A percentile compares a stretch with the other conserved stretches of the same genome.
Conservation (phyloP, 257 asterid species). For the Gentiana straminea region DNA sequence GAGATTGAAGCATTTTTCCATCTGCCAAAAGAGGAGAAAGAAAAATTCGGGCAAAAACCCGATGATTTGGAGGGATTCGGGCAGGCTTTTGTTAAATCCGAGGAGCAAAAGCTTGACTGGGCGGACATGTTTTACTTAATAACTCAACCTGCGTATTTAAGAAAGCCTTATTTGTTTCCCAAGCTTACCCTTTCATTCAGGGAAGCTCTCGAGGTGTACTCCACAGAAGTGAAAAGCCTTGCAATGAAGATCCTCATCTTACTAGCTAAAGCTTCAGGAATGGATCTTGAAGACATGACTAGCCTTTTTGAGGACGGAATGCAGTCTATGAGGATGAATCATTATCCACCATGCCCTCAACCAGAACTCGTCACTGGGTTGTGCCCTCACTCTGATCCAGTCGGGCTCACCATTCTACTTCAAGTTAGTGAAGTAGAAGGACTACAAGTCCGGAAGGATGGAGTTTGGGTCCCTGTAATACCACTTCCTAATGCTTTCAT, state of each 20-base stretch:
- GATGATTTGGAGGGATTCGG: slow-evolving; percentile 20
- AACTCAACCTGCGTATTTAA: too few species aligned
- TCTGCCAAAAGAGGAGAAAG: slow-evolving; percentile 22
- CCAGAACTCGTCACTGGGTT: slow-evolving; percentile 24
- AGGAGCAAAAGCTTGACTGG: slow-evolving; percentile 29
- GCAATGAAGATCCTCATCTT: slow-evolving; percentile 27
- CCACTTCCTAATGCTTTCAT: slow-evolving; percentile 22
- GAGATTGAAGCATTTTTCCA: slow-evolving; percentile 19
- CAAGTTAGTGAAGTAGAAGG: slow-evolving; percentile 23
- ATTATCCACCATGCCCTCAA: slow-evolving; percentile 18
- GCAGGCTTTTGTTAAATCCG: slow-evolving; percentile 23
- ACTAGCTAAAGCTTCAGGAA: slow-evolving; percentile 31
- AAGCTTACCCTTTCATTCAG: slow-evolving; percentile 11
- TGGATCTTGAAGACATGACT: slow-evolving; percentile 28
- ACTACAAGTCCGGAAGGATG: slow-evolving; percentile 18
- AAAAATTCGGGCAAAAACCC: slow-evolving; percentile 15
- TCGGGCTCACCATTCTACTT: slow-evolving; percentile 19
- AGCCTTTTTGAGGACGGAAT: slow-evolving; percentile 11
- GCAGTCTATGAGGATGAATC: slow-evolving; percentile 26
- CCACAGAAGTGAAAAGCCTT: slow-evolving; percentile 23
- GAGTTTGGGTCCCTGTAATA: slow-evolving; percentile 18
- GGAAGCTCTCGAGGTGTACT: slow-evolving; percentile 40
- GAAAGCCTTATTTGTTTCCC: too few species aligned
- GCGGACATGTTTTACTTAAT: slow-evolving; percentile 18
- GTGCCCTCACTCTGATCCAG: slow-evolving; percentile 26